Conservation (phyloP, 352 stramenopile species). For the Globisporangium cederbergense region DNA sequence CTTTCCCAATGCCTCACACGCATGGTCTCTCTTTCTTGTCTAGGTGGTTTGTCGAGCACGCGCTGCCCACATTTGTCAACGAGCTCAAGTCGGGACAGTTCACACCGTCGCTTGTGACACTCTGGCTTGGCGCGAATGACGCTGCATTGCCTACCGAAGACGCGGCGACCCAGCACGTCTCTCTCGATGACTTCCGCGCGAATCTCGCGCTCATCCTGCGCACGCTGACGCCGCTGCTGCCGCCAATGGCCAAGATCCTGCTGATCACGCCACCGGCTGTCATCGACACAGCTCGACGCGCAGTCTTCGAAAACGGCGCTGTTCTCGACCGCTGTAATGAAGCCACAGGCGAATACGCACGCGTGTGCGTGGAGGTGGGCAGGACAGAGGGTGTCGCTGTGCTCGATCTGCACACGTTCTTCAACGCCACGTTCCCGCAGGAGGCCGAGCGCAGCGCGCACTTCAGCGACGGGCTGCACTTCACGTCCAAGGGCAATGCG, state of each 20-base stretch:
- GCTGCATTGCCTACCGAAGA: constrained; percentile 30
- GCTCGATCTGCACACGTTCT: constrained; percentile 47
- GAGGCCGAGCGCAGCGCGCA: constrained; percentile 25
- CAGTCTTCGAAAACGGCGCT: constrained; percentile 5
- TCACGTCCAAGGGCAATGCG: constrained; percentile 42
- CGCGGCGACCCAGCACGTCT: constrained; percentile 37
- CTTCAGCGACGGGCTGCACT: constrained; percentile 56
- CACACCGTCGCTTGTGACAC: constrained; percentile 42
- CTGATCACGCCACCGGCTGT: constrained; percentile 59
- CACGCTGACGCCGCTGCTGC: constrained; percentile 14
- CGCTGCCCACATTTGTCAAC: constrained; percentile 29
- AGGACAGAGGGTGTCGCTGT: constrained; percentile 21
- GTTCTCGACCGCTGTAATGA: constrained; percentile 44
- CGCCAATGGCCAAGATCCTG: constrained; percentile 32
- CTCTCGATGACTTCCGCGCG: constrained; percentile 35
- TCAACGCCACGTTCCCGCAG: constrained; percentile 30
- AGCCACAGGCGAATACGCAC: constrained; percentile 37
- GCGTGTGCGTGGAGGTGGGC: constrained; percentile 37
- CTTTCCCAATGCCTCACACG: no score
- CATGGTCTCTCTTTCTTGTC: no score
- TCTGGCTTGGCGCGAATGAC: constrained; percentile 76
- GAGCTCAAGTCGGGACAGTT: constrained; percentile 31
- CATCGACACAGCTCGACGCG: constrained; percentile 32
- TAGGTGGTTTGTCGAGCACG: constrained; percentile 47
- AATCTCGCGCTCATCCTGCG: constrained; percentile 41